These are phyloP conservation scores for Shiraia bambusicola DNA, from an alignment of 2,329 filamentous ascomycete genomes.

Conservation along the genomic window DNA sequence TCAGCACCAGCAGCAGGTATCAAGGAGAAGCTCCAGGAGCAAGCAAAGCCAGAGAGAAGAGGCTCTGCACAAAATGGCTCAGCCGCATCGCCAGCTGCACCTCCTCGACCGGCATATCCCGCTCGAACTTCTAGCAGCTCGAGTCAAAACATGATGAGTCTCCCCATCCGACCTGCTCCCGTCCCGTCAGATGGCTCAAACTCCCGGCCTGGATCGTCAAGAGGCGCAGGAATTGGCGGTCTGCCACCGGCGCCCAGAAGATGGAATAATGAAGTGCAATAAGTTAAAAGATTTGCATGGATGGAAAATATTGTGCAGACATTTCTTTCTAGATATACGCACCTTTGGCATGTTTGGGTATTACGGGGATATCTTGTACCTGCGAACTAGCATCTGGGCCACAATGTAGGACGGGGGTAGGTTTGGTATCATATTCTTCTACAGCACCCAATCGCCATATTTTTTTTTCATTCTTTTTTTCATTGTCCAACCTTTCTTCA, in stretches of 20 bases:
- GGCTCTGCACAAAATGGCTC: constrained; percentile 28
- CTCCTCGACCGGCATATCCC: constrained; percentile 46
- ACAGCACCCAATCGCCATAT: no score
- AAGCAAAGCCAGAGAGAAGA: constrained; percentile 30
- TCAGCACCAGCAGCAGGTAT: constrained; percentile 67
- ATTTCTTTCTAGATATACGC: neutral
- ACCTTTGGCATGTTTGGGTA: neutral
- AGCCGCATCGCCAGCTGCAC: constrained; percentile 31
- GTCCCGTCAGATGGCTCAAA: constrained; percentile 30
- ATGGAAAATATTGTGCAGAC: no score
- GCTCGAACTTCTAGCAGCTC: constrained; percentile 47
- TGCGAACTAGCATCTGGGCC: neutral
- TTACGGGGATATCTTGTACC: neutral
- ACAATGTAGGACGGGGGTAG: no score
- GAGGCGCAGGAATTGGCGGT: constrained; percentile 28
- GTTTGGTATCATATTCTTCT: no score
- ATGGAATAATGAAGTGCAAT: constrained; percentile 38
- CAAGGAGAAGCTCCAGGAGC: constrained; percentile 43
- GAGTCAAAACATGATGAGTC: constrained; percentile 43
- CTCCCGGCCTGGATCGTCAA: constrained; percentile 22
- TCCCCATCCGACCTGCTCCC: constrained; percentile 51
- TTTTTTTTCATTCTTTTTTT: no score
- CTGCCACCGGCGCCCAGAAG: constrained; percentile 33
- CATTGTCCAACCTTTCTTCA: no score
- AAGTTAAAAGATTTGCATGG: constrained; percentile 1